Conservation (phyloP, 2,329 filamentous ascomycete genomes). For the Harringtonia aguacate region DNA sequence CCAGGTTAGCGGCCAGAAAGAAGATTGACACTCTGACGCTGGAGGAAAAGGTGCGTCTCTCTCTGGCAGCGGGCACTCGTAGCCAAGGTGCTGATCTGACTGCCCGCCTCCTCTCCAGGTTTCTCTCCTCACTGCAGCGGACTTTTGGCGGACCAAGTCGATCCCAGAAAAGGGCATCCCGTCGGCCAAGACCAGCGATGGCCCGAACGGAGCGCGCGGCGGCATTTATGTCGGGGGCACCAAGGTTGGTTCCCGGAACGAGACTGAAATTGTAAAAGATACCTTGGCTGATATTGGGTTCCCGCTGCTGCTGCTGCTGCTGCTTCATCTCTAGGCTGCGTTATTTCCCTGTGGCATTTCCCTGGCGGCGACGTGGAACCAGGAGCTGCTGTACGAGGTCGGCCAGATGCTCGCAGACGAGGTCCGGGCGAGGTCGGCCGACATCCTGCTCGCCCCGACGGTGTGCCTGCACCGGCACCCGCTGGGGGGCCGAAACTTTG, state of each 20-base stretch:
- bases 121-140: conserved; percentile 48
- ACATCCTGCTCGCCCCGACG: conserved; percentile 56
- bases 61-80: too few species aligned
- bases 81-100: too few species aligned
- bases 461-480: conserved; percentile 76
- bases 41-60: conserved; percentile 54
- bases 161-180: conserved; percentile 39
- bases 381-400: conserved; percentile 55
- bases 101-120: conserved; percentile 26
- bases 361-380: conserved; percentile 70
- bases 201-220: conserved; percentile 61
- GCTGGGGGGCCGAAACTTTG: conserved; percentile 73
- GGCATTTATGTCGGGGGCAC: conserved; percentile 58
- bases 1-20: conserved; percentile 31
- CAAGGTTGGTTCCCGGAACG: conserved; percentile 27
- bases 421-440: conserved; percentile 55
- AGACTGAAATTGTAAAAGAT: not conserved
- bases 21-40: conserved; percentile 41
- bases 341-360: conserved; percentile 71
- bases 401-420: conserved; percentile 64
- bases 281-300: not conserved
- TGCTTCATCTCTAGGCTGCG: not conserved
- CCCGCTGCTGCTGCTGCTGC: too few species aligned
- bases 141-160: conserved; percentile 56
- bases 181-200: conserved; percentile 45